These are phyloP conservation scores for Ceratocystis huliohia DNA, from an alignment of 2,329 filamentous ascomycete genomes.

Conservation along the genomic window DNA sequence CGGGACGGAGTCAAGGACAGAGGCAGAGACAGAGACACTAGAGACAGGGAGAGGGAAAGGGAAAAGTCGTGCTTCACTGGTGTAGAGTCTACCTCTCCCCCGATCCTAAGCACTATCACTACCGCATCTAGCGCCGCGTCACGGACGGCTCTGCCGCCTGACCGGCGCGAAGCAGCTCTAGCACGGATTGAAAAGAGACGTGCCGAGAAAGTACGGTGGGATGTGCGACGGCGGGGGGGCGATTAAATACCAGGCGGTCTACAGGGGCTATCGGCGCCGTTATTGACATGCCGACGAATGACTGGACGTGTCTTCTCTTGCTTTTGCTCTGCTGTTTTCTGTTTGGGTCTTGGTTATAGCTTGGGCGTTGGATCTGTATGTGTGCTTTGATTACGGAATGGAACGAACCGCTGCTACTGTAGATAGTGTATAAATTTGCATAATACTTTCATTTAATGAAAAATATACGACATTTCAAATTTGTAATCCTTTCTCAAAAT, in stretches of 20 bases:
- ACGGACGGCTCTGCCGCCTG: constrained; percentile 34
- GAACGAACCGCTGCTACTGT: background rate
- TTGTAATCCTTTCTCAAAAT: too few species aligned
- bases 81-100: too few species aligned
- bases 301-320: constrained; percentile 6
- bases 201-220: constrained; percentile 36
- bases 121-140: background rate
- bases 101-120: background rate
- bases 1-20: background rate
- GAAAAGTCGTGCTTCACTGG: background rate
- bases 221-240: constrained; percentile 35
- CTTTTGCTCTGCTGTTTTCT: constrained; percentile 12
- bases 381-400: background rate
- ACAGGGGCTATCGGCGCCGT: too few species aligned
- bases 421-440: background rate
- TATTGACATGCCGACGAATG: too few species aligned
- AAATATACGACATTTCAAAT: too few species aligned
- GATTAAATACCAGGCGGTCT: constrained; percentile 29
- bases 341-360: constrained; percentile 6
- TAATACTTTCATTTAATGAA: too few species aligned
- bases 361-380: constrained; percentile 13
- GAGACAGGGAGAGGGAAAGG: background rate
- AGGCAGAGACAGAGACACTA: background rate
- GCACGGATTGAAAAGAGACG: constrained; percentile 43
- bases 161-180: constrained; percentile 41